Percentiles rank a stretch among this genome's conserved stretches.
Conservation (phyloP, 768 basidiomycete species). For the Trametes elegans region DNA sequence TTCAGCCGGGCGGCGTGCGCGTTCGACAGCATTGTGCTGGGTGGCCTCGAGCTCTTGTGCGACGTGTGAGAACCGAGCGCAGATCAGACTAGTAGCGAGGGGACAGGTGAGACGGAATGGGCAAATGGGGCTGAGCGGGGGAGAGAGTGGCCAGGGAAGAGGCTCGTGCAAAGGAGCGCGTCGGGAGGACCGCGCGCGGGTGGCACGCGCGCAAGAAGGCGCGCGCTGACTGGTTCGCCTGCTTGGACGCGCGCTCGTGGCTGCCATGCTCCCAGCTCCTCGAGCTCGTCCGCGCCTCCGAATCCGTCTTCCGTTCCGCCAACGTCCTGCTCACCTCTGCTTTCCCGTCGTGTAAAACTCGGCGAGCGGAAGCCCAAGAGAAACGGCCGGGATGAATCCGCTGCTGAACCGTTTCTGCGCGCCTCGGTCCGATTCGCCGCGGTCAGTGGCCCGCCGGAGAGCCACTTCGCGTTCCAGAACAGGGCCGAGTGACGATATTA, state of each 20-base stretch:
- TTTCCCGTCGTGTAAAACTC: no score
- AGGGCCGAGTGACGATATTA: conserved; percentile 1
- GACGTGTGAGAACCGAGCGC: no score
- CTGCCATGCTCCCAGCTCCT: not conserved
- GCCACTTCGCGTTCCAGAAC: conserved; percentile 2
- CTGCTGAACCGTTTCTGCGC: not conserved
- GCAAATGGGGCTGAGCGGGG: not conserved
- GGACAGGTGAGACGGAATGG: not conserved
- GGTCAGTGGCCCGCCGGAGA: not conserved
- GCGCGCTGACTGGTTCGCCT: not conserved
- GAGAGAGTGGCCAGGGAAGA: not conserved
- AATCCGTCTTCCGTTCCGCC: not conserved
- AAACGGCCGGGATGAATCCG: not conserved
- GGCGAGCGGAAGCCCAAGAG: no score
- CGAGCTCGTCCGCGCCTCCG: not conserved
- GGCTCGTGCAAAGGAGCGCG: not conserved
- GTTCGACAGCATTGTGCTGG: conserved; percentile 12
- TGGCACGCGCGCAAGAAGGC: not conserved
- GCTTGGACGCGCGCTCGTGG: not conserved
- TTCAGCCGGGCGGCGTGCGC: conserved; percentile 38
- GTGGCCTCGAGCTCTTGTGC: no score
- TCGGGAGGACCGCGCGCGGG: not conserved
- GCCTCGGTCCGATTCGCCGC: not conserved
- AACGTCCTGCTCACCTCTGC: not conserved
- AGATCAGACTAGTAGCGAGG: no score